These are phyloP conservation scores for Russula compacta DNA, from an alignment of 768 basidiomycete genomes.

Conservation along the genomic window DNA sequence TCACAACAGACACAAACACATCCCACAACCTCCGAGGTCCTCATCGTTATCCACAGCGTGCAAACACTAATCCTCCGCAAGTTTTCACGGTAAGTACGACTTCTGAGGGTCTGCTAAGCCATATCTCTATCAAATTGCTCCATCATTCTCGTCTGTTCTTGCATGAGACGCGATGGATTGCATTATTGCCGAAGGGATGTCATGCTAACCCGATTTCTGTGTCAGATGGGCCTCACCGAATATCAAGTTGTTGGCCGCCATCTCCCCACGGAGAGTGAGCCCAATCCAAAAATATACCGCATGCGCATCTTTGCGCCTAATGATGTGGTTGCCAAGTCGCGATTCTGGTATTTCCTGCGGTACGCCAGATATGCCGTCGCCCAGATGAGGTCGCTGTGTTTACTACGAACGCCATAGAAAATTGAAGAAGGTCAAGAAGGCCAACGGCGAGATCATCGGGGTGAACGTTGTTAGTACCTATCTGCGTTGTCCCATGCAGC, in stretches of 20 bases:
- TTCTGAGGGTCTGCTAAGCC: not conserved
- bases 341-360: slow-evolving; percentile 99
- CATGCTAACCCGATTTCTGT: not conserved
- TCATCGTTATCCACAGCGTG: slow-evolving; percentile 26
- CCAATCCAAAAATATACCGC: slow-evolving; percentile 96
- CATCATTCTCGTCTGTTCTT: not conserved
- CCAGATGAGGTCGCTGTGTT: not conserved
- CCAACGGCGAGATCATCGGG: slow-evolving; percentile 97
- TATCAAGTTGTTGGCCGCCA: slow-evolving; percentile 98
- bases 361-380: slow-evolving; percentile 27
- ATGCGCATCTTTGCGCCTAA: slow-evolving; percentile 99
- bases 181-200: slow-evolving; percentile 2
- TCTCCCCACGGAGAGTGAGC: slow-evolving; percentile 87
- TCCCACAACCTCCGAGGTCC: not conserved
- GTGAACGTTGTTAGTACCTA: slow-evolving; percentile 85
- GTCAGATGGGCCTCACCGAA: slow-evolving; percentile 74
- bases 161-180: slow-evolving; percentile 3
- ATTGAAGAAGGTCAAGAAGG: slow-evolving; percentile 99
- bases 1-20: slow-evolving; percentile 16
- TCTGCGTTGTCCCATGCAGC: slow-evolving; percentile 37
- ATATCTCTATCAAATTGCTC: not conserved
- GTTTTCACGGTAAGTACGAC: slow-evolving; percentile 25
- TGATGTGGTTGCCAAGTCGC: slow-evolving; percentile 96
- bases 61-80: slow-evolving; percentile 18
- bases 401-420: slow-evolving; percentile 43